Evolutionary conservation across 2,329 filamentous ascomycete species (phyloP).

Genomic region (Didymella exigua): DNA sequence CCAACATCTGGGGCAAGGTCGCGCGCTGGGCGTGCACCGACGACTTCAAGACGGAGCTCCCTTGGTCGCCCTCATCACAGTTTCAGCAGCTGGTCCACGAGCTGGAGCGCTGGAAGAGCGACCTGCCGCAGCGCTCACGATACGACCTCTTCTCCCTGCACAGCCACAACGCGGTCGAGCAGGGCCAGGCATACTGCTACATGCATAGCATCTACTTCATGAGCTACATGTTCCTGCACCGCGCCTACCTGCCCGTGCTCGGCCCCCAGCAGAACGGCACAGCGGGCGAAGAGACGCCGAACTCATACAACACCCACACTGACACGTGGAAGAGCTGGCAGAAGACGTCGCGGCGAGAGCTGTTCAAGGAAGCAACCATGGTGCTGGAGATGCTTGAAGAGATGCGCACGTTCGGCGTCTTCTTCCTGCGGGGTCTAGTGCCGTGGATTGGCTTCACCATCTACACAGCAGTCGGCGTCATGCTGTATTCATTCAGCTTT

Average conservation of each 20-base stretch:
- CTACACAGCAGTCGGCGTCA: constrained; percentile 50
- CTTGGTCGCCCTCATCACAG: constrained; percentile 45
- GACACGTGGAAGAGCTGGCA: constrained; percentile 48
- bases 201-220: constrained; percentile 53
- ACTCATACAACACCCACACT: constrained; percentile 40
- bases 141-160: constrained; percentile 49
- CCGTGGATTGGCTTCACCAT: constrained; percentile 52
- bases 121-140: constrained; percentile 43
- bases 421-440: constrained; percentile 48
- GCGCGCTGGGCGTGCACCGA: constrained; percentile 50
- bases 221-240: constrained; percentile 51
- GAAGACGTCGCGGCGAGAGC: constrained; percentile 42
- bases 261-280: constrained; percentile 40
- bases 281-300: constrained; percentile 37
- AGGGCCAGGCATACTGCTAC: constrained; percentile 50
- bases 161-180: constrained; percentile 50
- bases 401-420: constrained; percentile 50
- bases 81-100: constrained; percentile 46
- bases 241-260: constrained; percentile 48
- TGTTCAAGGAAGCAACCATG: constrained; percentile 46
- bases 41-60: constrained; percentile 44
- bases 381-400: constrained; percentile 51
- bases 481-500: constrained; percentile 49
- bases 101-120: constrained; percentile 45
- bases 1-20: constrained; percentile 51